Conservation (phyloP, 371 early-diverging fungal genomes). For the Apophysomyces sp. region DNA sequence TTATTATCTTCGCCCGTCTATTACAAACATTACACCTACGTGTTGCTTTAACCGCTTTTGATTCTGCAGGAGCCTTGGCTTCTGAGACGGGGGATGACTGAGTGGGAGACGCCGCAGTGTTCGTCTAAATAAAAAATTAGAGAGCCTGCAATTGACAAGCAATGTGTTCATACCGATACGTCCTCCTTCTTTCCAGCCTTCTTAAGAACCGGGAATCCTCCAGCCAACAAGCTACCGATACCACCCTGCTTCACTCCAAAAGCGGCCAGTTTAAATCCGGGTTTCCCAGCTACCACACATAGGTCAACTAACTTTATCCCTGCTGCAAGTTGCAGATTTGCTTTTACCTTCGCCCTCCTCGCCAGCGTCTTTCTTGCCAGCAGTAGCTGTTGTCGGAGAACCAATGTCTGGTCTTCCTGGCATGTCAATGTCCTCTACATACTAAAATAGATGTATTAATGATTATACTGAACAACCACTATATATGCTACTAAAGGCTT, state of each 20-base stretch:
- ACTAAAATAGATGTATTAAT: constrained; percentile 5
- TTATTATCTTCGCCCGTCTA: background rate
- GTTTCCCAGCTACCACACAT: constrained; percentile 11
- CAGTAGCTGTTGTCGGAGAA: constrained; percentile 15
- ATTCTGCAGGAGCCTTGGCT: constrained; percentile 2
- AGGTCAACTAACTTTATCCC: background rate
- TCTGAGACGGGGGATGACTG: background rate
- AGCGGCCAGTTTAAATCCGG: constrained; percentile 57
- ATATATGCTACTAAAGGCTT: constrained; percentile 12
- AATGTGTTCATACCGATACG: constrained; percentile 1
- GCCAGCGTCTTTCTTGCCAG: constrained; percentile 12
- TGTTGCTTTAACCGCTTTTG: constrained; percentile 13
- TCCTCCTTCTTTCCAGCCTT: constrained; percentile 25
- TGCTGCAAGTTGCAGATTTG: constrained; percentile 6
- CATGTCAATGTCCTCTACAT: constrained; percentile 44
- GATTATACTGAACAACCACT: background rate
- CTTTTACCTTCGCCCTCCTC: constrained; percentile 19
- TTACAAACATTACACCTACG: constrained; percentile 15
- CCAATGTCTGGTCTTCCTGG: constrained; percentile 48
- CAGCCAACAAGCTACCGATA: constrained; percentile 75
- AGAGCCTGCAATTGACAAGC: background rate
- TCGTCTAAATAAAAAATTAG: background rate
- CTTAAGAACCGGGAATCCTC: constrained; percentile 48
- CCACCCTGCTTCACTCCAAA: constrained; percentile 86
- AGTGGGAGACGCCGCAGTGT: constrained; percentile 12